Percentiles rank a stretch among this genome's conserved stretches.
Evolutionary conservation across 192 early-diverging fungal genomes (phyloP).

Genomic region (Coemansia sp.): DNA sequence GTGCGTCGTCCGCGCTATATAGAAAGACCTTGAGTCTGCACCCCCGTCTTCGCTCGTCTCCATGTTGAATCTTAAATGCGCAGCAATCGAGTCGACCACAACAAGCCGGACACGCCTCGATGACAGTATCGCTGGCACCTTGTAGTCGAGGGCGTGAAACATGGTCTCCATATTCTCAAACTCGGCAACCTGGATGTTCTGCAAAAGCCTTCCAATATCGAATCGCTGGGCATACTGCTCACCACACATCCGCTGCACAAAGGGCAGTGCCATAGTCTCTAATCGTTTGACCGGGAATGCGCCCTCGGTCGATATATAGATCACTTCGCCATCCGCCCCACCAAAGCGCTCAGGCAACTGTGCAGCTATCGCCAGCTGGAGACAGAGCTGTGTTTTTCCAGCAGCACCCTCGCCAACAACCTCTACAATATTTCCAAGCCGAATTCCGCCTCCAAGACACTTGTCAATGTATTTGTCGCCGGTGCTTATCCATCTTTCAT

Average conservation of each 20-base stretch:
- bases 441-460: slow-evolving; percentile 62
- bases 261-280: slow-evolving; percentile 48
- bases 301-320: slow-evolving; percentile 75
- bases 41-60: slow-evolving; percentile 7
- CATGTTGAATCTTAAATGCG: slow-evolving; percentile 57
- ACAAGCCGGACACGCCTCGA: slow-evolving; percentile 64
- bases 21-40: slow-evolving; percentile 13
- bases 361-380: slow-evolving; percentile 75
- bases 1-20: slow-evolving; percentile 47
- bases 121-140: slow-evolving; percentile 64
- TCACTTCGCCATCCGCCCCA: slow-evolving; percentile 59
- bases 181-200: slow-evolving; percentile 67
- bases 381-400: slow-evolving; percentile 85
- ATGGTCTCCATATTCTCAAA: slow-evolving; percentile 70
- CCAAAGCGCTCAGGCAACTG: slow-evolving; percentile 62
- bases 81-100: slow-evolving; percentile 85
- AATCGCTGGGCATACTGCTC: slow-evolving; percentile 12
- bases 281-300: slow-evolving; percentile 66
- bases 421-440: slow-evolving; percentile 64
- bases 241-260: slow-evolving; percentile 18
- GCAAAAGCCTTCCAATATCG: slow-evolving; percentile 17
- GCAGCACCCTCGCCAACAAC: slow-evolving; percentile 74
- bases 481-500: slow-evolving; percentile 48
- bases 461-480: slow-evolving; percentile 59
- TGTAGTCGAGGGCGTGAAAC: slow-evolving; percentile 70